phyloP scores from a whole-genome alignment of 2,329 filamentous ascomycete genomes.

The Metarhizium robertsii region DNA sequence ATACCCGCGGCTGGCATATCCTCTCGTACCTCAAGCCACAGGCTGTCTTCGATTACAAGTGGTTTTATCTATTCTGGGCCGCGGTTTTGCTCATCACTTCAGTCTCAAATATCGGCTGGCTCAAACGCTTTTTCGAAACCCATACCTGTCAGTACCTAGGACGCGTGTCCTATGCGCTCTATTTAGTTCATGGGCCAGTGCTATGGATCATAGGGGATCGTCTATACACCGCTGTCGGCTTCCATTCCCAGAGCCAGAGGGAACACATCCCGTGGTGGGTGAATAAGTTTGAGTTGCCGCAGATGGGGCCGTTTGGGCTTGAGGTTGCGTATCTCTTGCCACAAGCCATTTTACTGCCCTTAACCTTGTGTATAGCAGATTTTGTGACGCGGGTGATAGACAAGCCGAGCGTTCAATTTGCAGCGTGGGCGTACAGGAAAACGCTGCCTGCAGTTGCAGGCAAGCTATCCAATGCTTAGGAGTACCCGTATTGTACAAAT shows the following conservation, averaged over 20 bases:
- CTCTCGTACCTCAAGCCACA: slow-evolving; percentile 54
- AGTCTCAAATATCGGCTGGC: slow-evolving; percentile 45
- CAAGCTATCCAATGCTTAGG: too few relatives aligned
- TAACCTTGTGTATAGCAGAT: slow-evolving; percentile 49
- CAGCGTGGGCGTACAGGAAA: too few relatives aligned
- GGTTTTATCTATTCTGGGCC: slow-evolving; percentile 58
- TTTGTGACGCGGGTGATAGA: slow-evolving; percentile 48
- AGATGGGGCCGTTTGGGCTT: slow-evolving; percentile 47
- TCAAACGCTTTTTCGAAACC: slow-evolving; percentile 49
- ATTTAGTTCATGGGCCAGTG: slow-evolving; percentile 55
- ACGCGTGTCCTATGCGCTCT: slow-evolving; percentile 52
- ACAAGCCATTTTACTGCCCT: slow-evolving; percentile 49
- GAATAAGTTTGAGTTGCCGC: slow-evolving; percentile 44
- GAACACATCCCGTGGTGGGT: slow-evolving; percentile 46
- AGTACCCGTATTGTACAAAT: too few relatives aligned
- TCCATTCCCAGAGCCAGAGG: slow-evolving; percentile 36
- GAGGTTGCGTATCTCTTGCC: slow-evolving; percentile 50
- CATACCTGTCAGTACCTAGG: slow-evolving; percentile 53
- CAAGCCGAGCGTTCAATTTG: slow-evolving; percentile 48
- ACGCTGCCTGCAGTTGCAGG: too few relatives aligned
- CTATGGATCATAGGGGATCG: slow-evolving; percentile 52
- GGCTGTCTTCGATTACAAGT: slow-evolving; percentile 56
- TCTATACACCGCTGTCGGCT: slow-evolving; percentile 53
- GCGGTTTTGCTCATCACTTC: slow-evolving; percentile 46
- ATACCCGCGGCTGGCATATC: slow-evolving; percentile 51